phyloP scores from a whole-genome alignment of 2,329 filamentous ascomycete species.

The Diaporthe aspalathi region DNA sequence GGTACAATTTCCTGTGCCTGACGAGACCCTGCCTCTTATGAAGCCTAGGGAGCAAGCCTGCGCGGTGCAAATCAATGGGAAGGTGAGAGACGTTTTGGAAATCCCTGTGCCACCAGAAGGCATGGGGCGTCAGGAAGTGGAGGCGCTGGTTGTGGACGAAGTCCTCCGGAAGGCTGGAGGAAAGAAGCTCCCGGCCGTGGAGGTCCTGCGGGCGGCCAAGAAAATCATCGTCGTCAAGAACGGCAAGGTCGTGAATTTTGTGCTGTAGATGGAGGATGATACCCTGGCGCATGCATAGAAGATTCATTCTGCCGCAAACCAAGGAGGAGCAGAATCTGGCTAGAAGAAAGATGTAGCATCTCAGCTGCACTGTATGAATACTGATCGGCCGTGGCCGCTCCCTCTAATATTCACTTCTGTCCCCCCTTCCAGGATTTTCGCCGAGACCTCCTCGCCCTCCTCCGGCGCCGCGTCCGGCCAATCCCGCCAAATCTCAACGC shows the following conservation, averaged over 20 bases:
- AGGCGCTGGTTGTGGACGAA: slow-evolving; percentile 70
- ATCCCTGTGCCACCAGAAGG: slow-evolving; percentile 63
- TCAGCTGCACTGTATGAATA: slow-evolving; percentile 49
- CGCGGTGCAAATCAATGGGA: slow-evolving; percentile 85
- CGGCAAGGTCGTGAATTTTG: slow-evolving; percentile 81
- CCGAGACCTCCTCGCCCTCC: slow-evolving; percentile 44
- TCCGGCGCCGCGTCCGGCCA: slow-evolving; percentile 60
- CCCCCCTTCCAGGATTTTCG: slow-evolving; percentile 42
- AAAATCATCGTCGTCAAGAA: slow-evolving; percentile 74
- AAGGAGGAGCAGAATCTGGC: not conserved
- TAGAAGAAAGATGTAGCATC: not conserved
- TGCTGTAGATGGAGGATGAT: slow-evolving; percentile 55
- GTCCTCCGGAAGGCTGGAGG: slow-evolving; percentile 72
- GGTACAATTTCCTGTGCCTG: slow-evolving; percentile 69
- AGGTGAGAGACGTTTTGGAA: slow-evolving; percentile 74
- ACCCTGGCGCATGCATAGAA: slow-evolving; percentile 30
- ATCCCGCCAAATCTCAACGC: slow-evolving; percentile 79
- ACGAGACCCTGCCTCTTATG: slow-evolving; percentile 63
- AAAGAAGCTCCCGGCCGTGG: slow-evolving; percentile 62
- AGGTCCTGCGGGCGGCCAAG: slow-evolving; percentile 64
- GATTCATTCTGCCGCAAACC: not conserved
- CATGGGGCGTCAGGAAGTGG: slow-evolving; percentile 58
- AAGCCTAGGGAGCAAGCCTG: slow-evolving; percentile 64
- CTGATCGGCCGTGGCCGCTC: slow-evolving; percentile 60
- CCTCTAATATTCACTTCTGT: slow-evolving; percentile 55